These are phyloP conservation scores for Pholiota molesta DNA, from an alignment of 768 basidiomycete species.

Conservation along the genomic window DNA sequence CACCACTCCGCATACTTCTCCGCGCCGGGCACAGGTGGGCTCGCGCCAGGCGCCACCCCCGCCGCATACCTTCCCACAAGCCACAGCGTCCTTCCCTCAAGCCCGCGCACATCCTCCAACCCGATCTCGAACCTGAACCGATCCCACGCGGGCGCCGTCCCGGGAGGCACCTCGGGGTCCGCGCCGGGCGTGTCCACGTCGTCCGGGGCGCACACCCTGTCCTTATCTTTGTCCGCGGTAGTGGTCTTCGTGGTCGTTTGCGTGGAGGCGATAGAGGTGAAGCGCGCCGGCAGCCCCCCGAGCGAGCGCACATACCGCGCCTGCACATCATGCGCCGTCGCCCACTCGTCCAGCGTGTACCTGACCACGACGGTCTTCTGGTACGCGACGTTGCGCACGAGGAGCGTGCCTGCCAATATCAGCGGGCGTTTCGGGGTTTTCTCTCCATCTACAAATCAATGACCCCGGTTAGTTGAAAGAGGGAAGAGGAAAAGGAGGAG, in stretches of 20 bases:
- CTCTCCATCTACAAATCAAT: too few relatives aligned
- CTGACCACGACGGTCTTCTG: slow-evolving; percentile 85
- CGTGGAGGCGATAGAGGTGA: slow-evolving; percentile 13
- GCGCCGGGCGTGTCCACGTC: slow-evolving; percentile 3
- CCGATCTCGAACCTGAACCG: slow-evolving; percentile 63
- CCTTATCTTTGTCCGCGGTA: too few relatives aligned
- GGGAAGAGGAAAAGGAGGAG: too few relatives aligned
- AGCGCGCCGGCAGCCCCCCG: slow-evolving; percentile 35
- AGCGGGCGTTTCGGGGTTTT: slow-evolving; percentile 18
- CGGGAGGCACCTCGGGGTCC: neutral
- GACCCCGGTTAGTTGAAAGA: too few relatives aligned
- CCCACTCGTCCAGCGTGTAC: slow-evolving; percentile 95
- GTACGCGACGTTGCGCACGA: slow-evolving; percentile 85
- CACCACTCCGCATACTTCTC: slow-evolving; percentile 66
- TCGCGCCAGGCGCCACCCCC: slow-evolving; percentile 11
- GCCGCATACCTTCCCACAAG: slow-evolving; percentile 58
- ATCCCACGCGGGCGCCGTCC: slow-evolving; percentile 46
- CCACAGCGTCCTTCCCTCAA: slow-evolving; percentile 58
- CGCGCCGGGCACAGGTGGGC: neutral
- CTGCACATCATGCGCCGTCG: slow-evolving; percentile 84
- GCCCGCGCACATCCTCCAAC: slow-evolving; percentile 72
- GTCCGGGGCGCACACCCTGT: neutral
- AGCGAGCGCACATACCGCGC: slow-evolving; percentile 53
- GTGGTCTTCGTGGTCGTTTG: too few relatives aligned
- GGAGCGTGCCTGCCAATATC: slow-evolving; percentile 70